Evolutionary conservation across 2,329 filamentous ascomycete genomes (phyloP).

Genomic region (Neofusicoccum cordaticola): DNA sequence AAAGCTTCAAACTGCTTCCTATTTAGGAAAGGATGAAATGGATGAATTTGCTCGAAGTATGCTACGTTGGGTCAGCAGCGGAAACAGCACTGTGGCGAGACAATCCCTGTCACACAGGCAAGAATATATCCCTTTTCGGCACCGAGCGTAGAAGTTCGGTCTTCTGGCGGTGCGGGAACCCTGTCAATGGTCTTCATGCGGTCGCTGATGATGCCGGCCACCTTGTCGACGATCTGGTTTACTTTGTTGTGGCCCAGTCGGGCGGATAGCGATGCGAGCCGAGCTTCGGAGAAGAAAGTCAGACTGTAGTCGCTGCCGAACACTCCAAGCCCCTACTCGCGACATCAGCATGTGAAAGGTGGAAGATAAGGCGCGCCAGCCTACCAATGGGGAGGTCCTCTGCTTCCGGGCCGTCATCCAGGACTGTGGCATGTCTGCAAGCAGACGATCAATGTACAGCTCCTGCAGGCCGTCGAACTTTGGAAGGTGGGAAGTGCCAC

Average conservation of each 20-base stretch:
- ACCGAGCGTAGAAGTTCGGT: neutral
- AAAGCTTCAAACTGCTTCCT: constrained; percentile 35
- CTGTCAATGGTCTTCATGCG: constrained; percentile 17
- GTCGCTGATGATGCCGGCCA: constrained; percentile 22
- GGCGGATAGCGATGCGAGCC: constrained; percentile 29
- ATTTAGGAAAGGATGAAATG: constrained; percentile 43
- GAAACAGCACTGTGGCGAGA: neutral
- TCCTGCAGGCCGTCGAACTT: too few species aligned
- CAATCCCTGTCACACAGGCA: neutral
- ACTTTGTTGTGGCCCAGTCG: constrained; percentile 26
- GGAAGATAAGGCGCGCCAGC: too few species aligned
- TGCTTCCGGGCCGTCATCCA: too few species aligned
- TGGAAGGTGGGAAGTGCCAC: too few species aligned
- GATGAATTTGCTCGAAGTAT: constrained; percentile 43
- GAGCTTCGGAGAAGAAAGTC: constrained; percentile 37
- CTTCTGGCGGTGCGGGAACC: neutral
- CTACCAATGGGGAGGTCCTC: too few species aligned
- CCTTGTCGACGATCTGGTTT: constrained; percentile 23
- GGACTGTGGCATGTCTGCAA: too few species aligned
- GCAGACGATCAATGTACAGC: too few species aligned
- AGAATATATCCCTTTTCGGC: neutral
- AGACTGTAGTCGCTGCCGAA: constrained; percentile 33
- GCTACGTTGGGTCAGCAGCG: constrained; percentile 20
- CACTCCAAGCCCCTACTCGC: neutral
- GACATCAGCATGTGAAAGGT: neutral